These are phyloP conservation scores for Candida cerambycidarum DNA, from an alignment of 805 yeast genomes.

Conservation along the genomic window DNA sequence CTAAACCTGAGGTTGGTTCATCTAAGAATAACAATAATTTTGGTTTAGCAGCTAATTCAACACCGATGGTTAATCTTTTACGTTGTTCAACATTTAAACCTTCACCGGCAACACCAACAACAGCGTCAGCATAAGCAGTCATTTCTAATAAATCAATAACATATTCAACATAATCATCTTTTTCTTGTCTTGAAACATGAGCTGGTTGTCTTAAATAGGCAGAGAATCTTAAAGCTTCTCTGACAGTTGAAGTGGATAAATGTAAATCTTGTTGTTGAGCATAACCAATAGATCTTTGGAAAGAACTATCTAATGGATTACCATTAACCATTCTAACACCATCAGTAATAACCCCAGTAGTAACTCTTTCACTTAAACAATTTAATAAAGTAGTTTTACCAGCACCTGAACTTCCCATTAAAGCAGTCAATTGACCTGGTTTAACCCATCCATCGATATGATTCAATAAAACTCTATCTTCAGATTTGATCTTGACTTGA, in stretches of 20 bases:
- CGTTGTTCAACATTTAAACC: slow-evolving; percentile 48
- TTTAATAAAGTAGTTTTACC: slow-evolving; percentile 80
- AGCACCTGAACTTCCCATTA: slow-evolving; percentile 88
- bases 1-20: slow-evolving; percentile 47
- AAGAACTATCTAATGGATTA: slow-evolving; percentile 57
- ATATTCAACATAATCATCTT: slow-evolving; percentile 66
- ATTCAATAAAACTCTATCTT: slow-evolving; percentile 39
- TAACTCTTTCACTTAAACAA: slow-evolving; percentile 68
- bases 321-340: slow-evolving; percentile 67
- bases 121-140: slow-evolving; percentile 72
- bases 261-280: slow-evolving; percentile 83
- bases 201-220: slow-evolving; percentile 71
- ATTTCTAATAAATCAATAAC: slow-evolving; percentile 67
- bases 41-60: slow-evolving; percentile 42
- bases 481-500: slow-evolving; percentile 37
- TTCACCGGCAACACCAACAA: slow-evolving; percentile 73
- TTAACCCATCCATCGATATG: slow-evolving; percentile 63
- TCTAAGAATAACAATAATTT: slow-evolving; percentile 38
- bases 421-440: slow-evolving; percentile 79
- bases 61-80: slow-evolving; percentile 42
- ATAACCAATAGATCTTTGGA: slow-evolving; percentile 77
- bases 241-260: slow-evolving; percentile 64
- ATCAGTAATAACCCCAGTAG: slow-evolving; percentile 70
- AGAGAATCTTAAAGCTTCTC: slow-evolving; percentile 71
- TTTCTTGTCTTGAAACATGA: slow-evolving; percentile 55